These are phyloP conservation scores for Trypanosoma lewisi DNA, from an alignment of 208 protist species.

Conservation along the genomic window DNA sequence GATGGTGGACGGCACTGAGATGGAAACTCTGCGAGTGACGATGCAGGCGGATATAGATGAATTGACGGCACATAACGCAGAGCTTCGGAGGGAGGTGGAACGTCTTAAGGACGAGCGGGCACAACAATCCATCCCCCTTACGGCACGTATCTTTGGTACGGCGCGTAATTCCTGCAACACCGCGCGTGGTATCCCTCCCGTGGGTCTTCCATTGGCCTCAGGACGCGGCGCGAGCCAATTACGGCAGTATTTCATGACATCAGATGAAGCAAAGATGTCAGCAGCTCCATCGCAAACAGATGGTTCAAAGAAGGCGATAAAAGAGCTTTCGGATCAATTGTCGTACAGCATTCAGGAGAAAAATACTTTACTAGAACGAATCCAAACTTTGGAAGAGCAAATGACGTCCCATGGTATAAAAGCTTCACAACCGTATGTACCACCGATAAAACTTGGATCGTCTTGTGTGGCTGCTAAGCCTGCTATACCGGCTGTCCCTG, in stretches of 20 bases:
- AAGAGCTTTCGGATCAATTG: conserved; percentile 62
- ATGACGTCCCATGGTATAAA: conserved; percentile 21
- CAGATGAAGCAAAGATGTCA: conserved; percentile 14
- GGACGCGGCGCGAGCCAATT: conserved; percentile 1
- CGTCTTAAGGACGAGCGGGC: conserved; percentile 25
- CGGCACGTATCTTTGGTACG: conserved; percentile 23
- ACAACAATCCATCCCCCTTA: conserved; percentile 28
- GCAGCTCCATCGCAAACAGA: neutral
- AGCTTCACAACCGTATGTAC: conserved; percentile 10
- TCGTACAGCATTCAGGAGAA: conserved; percentile 45
- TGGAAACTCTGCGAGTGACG: conserved; percentile 68
- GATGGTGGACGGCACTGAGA: conserved; percentile 57
- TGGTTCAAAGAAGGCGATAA: conserved; percentile 2
- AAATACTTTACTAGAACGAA: conserved; percentile 29
- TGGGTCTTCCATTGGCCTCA: neutral
- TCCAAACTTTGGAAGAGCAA: conserved; percentile 34
- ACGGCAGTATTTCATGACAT: neutral
- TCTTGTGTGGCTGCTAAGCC: too few species aligned
- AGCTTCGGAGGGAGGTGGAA: conserved; percentile 45
- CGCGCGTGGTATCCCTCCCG: conserved; percentile 10
- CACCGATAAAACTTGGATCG: conserved; percentile 16
- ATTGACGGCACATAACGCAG: conserved; percentile 44
- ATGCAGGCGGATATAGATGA: conserved; percentile 84
- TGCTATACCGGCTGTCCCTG: neutral
- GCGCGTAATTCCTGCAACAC: neutral